These are phyloP conservation scores for Medicago ruthenica DNA, from an alignment of 306 rosid species.

Conservation along the genomic window DNA sequence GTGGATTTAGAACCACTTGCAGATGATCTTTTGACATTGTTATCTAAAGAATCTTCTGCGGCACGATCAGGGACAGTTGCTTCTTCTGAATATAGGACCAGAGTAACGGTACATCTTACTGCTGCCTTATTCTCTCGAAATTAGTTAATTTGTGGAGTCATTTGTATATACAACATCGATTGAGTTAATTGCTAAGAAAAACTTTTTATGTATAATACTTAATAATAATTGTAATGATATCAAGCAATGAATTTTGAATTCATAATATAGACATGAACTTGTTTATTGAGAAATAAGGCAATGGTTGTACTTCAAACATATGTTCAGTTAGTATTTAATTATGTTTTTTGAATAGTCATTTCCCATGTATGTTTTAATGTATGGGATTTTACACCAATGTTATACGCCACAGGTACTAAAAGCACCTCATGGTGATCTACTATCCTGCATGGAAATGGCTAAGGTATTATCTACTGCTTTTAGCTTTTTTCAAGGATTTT, in stretches of 20 bases:
- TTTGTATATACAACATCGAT: neutral
- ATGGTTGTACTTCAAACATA: neutral
- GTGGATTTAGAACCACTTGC: conserved; percentile 65
- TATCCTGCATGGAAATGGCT: conserved; percentile 85
- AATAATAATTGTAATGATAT: neutral
- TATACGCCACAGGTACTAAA: conserved; percentile 60
- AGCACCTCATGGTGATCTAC: conserved; percentile 87
- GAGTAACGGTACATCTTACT: conserved; percentile 57
- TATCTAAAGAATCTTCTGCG: conserved; percentile 51
- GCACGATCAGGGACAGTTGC: conserved; percentile 61
- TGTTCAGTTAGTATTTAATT: too few species aligned
- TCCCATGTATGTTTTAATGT: neutral
- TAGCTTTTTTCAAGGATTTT: neutral
- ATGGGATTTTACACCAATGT: neutral
- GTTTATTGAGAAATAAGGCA: too few species aligned
- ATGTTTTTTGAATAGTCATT: too few species aligned
- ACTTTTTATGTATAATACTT: neutral
- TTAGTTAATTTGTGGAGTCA: neutral
- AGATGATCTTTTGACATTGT: conserved; percentile 62
- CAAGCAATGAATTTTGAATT: too few species aligned
- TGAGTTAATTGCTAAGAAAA: neutral
- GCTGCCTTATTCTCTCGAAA: too few species aligned
- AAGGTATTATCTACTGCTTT: conserved; percentile 58
- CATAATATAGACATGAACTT: too few species aligned
- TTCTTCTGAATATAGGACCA: conserved; percentile 72